A percentile compares a stretch with the other conserved stretches of the same genome.
Conservation (phyloP, 192 early-diverging fungal genomes). For the Powellomyces hirtus region DNA sequence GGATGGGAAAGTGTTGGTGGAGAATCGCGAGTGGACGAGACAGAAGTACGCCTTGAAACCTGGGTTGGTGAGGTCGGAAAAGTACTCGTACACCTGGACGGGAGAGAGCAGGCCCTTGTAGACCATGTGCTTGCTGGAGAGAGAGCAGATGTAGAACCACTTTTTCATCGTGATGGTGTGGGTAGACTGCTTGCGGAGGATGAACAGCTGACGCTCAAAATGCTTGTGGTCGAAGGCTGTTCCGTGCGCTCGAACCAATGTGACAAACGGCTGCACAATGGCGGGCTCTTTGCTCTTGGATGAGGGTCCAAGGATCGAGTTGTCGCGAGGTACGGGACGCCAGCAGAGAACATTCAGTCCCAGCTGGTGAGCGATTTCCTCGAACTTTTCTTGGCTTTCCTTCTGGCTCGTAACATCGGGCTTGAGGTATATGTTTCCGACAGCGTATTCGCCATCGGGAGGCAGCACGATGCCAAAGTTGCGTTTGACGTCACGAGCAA, state of each 20-base stretch:
- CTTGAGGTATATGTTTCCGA: constrained; percentile 93
- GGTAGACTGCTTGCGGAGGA: constrained; percentile 87
- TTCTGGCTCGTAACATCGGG: constrained; percentile 61
- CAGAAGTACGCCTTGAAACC: constrained; percentile 89
- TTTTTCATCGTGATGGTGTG: constrained; percentile 80
- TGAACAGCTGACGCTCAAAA: constrained; percentile 85
- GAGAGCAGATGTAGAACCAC: constrained; percentile 97
- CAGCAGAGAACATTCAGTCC: constrained; percentile 82
- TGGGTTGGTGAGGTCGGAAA: constrained; percentile 80
- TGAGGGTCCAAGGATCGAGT: constrained; percentile 84
- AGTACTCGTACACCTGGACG: constrained; percentile 92
- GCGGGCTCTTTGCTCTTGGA: constrained; percentile 87
- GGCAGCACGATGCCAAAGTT: constrained; percentile 68
- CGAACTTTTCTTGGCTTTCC: constrained; percentile 74
- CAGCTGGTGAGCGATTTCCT: constrained; percentile 70
- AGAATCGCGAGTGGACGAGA: constrained; percentile 97
- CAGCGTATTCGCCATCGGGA: constrained; percentile 82
- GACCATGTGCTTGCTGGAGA: constrained; percentile 88
- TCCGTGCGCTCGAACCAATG: constrained; percentile 39
- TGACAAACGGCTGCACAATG: constrained; percentile 91
- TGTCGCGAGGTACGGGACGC: constrained; percentile 84
- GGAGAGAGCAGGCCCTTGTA: constrained; percentile 98
- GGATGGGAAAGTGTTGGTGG: constrained; percentile 98
- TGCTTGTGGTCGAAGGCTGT: constrained; percentile 40
- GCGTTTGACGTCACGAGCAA: constrained; percentile 56